phyloP scores from a whole-genome alignment of 805 yeast species.

The Candida michaelii region DNA sequence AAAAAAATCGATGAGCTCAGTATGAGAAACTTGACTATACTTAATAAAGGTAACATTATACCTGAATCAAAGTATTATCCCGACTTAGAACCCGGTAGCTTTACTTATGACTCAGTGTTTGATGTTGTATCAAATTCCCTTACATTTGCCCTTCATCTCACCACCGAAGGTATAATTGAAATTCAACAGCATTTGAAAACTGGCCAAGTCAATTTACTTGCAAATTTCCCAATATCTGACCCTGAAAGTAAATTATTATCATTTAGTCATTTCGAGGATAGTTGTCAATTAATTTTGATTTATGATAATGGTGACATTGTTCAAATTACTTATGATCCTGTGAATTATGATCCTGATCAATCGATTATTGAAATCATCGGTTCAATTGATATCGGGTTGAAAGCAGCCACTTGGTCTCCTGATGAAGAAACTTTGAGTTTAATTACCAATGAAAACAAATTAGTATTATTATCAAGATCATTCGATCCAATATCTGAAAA shows the following conservation, averaged over 20 bases:
- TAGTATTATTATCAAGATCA: conserved; percentile 67
- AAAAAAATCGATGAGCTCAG: conserved; percentile 6
- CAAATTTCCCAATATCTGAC: conserved; percentile 54
- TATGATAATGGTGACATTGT: conserved; percentile 76
- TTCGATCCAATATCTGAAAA: conserved; percentile 80
- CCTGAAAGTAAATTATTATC: conserved; percentile 43
- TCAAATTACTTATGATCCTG: conserved; percentile 59
- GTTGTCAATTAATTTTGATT: conserved; percentile 63
- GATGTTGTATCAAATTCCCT: conserved; percentile 75
- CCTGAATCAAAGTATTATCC: conserved; percentile 63
- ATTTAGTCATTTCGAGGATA: conserved; percentile 69
- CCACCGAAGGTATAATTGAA: conserved; percentile 58
- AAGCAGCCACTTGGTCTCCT: conserved; percentile 80
- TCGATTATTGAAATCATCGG: conserved; percentile 78
- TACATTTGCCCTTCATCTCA: conserved; percentile 58
- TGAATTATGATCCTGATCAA: conserved; percentile 43
- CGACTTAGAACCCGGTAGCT: conserved; percentile 46
- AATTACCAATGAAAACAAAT: conserved; percentile 58
- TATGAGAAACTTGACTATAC: conserved; percentile 51
- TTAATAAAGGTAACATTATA: conserved; percentile 53
- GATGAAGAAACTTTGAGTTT: conserved; percentile 85
- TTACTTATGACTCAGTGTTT: conserved; percentile 47
- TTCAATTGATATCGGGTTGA: conserved; percentile 71
- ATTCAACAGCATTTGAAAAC: conserved; percentile 73
- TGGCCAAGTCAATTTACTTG: conserved; percentile 59